These are phyloP conservation scores for Ophiorrhiza pumila DNA, from an alignment of 257 asterid genomes.

Conservation along the genomic window DNA sequence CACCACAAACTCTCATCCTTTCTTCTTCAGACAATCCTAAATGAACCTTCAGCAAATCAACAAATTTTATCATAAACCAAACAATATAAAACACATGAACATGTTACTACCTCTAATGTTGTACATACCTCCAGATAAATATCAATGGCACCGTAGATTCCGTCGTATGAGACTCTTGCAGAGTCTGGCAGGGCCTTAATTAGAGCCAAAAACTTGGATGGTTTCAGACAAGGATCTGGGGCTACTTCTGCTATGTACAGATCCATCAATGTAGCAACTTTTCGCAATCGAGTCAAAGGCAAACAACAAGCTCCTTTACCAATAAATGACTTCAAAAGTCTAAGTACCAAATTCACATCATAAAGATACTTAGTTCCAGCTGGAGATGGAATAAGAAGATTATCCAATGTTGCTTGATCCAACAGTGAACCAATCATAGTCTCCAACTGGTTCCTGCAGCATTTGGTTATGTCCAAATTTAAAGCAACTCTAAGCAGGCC, in stretches of 20 bases:
- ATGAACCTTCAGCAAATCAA: constrained; percentile 51
- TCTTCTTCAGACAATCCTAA: constrained; percentile 61
- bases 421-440: constrained; percentile 67
- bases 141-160: constrained; percentile 53
- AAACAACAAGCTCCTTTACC: constrained; percentile 58
- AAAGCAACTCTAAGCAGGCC: constrained; percentile 48
- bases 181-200: constrained; percentile 60
- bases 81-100: background rate
- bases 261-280: constrained; percentile 57
- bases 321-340: constrained; percentile 53
- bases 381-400: constrained; percentile 68
- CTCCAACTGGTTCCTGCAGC: constrained; percentile 48
- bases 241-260: constrained; percentile 75
- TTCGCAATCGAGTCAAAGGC: constrained; percentile 59
- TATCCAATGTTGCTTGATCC: constrained; percentile 62
- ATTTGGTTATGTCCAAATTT: constrained; percentile 36
- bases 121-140: constrained; percentile 62
- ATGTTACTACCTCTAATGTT: background rate
- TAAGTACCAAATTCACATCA: constrained; percentile 67
- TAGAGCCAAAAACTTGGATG: constrained; percentile 57
- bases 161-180: constrained; percentile 65
- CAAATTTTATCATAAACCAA: background rate
- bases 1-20: constrained; percentile 47
- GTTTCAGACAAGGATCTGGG: constrained; percentile 68
- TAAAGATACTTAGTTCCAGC: constrained; percentile 45